phyloP scores from a whole-genome alignment of 495 filamentous ascomycete genomes.

The Aspergillus haitiensis region DNA sequence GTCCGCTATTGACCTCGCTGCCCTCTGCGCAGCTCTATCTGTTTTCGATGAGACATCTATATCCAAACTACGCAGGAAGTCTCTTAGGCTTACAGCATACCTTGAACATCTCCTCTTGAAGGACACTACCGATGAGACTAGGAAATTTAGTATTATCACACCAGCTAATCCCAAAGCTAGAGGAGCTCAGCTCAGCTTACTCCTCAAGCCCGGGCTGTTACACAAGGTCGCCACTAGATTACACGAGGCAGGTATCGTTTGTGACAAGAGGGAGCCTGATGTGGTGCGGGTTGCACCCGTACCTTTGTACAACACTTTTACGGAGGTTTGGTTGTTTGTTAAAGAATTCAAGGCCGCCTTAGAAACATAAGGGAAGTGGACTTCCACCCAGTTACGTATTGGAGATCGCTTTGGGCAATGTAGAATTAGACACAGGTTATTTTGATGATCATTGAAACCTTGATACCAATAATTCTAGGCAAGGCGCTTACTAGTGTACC shows the following conservation, averaged over 20 bases:
- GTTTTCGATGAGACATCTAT: conserved; percentile 77
- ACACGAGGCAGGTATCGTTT: conserved; percentile 69
- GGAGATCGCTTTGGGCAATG: too few relatives aligned
- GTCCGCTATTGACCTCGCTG: conserved; percentile 58
- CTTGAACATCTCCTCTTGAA: conserved; percentile 67
- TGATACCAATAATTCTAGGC: too few relatives aligned
- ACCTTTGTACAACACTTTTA: conserved; percentile 84
- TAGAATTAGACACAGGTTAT: too few relatives aligned
- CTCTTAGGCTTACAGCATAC: conserved; percentile 72
- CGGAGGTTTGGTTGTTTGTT: conserved; percentile 76
- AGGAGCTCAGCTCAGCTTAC: conserved; percentile 85
- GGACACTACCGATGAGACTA: conserved; percentile 41
- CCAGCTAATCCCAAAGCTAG: conserved; percentile 66
- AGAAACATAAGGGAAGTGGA: conserved; percentile 7
- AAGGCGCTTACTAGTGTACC: too few relatives aligned
- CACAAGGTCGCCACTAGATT: conserved; percentile 67
- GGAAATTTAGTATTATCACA: conserved; percentile 67
- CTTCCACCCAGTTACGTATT: too few relatives aligned
- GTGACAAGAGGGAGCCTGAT: conserved; percentile 89
- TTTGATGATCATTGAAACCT: too few relatives aligned
- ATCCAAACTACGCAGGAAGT: conserved; percentile 67
- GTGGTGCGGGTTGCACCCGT: conserved; percentile 92
- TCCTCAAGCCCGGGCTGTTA: conserved; percentile 66
- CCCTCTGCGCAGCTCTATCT: conserved; percentile 70
- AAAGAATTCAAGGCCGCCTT: conserved; percentile 45